Percentiles rank a stretch among this genome's conserved stretches.
Evolutionary conservation across 345 rosid genomes (phyloP).

Genomic region (Eucalyptus fibrosa): DNA sequence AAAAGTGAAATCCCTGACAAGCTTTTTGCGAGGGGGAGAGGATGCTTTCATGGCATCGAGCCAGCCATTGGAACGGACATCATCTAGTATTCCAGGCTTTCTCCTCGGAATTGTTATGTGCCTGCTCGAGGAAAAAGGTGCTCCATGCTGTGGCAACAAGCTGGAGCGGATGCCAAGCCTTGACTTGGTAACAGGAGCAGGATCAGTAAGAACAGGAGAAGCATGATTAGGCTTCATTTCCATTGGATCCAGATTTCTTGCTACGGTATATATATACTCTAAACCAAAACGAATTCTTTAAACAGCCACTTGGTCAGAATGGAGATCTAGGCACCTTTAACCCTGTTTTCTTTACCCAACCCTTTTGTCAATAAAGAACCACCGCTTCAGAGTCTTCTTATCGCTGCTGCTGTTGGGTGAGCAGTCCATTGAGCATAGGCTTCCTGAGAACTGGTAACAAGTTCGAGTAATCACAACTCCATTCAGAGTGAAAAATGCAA

Average conservation of each 20-base stretch:
- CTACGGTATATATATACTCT: background rate
- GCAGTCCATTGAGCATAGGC: conserved; percentile 57
- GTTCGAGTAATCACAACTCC: background rate
- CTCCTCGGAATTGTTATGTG: conserved; percentile 31
- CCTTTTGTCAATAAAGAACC: conserved; percentile 88
- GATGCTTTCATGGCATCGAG: conserved; percentile 93
- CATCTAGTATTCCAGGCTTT: conserved; percentile 62
- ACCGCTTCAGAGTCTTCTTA: conserved; percentile 84
- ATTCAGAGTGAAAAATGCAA: background rate
- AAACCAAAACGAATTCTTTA: background rate
- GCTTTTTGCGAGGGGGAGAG: conserved; percentile 84
- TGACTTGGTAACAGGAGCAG: conserved; percentile 46
- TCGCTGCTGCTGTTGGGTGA: conserved; percentile 42
- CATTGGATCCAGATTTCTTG: conserved; percentile 27
- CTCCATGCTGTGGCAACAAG: conserved; percentile 31
- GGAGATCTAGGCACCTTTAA: background rate
- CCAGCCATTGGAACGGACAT: conserved; percentile 86
- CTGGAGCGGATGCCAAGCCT: conserved; percentile 49
- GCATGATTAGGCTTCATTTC: conserved; percentile 52
- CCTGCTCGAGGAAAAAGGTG: conserved; percentile 39
- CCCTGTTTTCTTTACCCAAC: conserved; percentile 35
- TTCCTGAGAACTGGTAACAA: conserved; percentile 31
- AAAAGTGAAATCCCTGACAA: conserved; percentile 32
- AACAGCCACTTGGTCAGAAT: background rate
- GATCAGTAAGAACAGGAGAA: conserved; percentile 71